Conservation (phyloP, 192 early-diverging fungal species). For the Linnemannia elongata region DNA sequence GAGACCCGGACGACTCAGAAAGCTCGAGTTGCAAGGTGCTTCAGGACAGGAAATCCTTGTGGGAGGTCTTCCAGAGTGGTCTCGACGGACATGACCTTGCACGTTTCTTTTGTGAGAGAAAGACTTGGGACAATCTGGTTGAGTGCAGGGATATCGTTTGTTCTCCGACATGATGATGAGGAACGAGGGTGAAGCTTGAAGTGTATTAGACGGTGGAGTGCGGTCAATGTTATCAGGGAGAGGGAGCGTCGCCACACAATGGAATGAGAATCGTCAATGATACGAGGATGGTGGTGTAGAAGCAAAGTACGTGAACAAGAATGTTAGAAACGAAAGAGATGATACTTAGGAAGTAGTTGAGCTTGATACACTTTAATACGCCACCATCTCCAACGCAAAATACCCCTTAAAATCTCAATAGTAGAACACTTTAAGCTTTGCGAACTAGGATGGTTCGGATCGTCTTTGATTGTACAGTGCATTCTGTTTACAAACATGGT, state of each 20-base stretch:
- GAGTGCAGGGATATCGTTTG: neutral
- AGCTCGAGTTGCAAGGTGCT: neutral
- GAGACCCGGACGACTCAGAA: neutral
- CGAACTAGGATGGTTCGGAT: constrained; percentile 2
- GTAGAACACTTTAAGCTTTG: neutral
- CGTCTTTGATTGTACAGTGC: constrained; percentile 6
- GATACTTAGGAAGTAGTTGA: neutral
- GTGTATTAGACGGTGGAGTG: neutral
- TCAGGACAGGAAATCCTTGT: neutral
- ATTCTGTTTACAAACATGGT: too few species aligned
- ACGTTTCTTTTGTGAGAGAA: neutral
- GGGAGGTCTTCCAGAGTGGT: neutral
- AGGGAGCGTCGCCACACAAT: neutral
- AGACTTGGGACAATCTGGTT: neutral
- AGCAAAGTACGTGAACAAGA: constrained; percentile 1
- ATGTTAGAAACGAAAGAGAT: neutral
- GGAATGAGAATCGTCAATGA: neutral
- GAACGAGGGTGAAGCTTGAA: neutral
- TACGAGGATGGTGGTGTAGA: neutral
- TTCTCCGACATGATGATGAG: neutral
- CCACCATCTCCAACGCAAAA: neutral
- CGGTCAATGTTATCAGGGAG: neutral
- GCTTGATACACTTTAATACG: constrained; percentile 2
- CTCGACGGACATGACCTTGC: neutral
- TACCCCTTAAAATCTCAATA: neutral